Conservation (phyloP, 768 basidiomycete species). For the Lactifluus piperatus region DNA sequence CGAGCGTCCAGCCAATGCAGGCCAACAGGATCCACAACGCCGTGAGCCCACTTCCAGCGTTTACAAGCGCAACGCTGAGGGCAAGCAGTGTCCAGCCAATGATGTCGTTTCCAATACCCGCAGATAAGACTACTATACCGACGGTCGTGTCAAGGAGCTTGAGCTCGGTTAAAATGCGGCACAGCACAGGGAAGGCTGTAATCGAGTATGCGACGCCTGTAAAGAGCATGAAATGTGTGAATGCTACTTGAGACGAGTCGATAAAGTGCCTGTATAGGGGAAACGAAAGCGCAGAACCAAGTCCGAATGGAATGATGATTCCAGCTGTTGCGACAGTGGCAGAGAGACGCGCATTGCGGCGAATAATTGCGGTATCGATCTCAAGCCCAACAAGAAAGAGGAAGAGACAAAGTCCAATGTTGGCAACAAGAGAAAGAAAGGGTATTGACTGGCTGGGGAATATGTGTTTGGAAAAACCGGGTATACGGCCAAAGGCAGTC, state of each 20-base stretch:
- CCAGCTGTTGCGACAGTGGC: conserved; percentile 69
- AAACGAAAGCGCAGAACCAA: conserved; percentile 63
- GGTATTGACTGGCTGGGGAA: conserved; percentile 68
- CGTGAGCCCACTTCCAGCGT: conserved; percentile 71
- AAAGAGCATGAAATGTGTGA: conserved; percentile 91
- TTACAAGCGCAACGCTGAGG: conserved; percentile 85
- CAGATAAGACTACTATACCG: conserved; percentile 86
- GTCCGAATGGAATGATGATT: conserved; percentile 79
- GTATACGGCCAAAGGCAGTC: conserved; percentile 71
- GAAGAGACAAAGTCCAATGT: conserved; percentile 82
- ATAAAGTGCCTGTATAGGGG: conserved; percentile 74
- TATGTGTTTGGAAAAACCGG: conserved; percentile 78
- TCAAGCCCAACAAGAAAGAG: conserved; percentile 91
- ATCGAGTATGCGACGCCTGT: conserved; percentile 87
- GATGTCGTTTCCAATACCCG: conserved; percentile 86
- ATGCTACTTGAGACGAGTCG: conserved; percentile 46
- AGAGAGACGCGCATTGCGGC: conserved; percentile 63
- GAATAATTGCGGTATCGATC: conserved; percentile 75
- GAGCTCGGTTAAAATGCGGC: conserved; percentile 82
- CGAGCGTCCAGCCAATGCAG: conserved; percentile 72
- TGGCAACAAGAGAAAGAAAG: conserved; percentile 79
- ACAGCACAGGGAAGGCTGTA: conserved; percentile 80
- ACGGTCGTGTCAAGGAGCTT: conserved; percentile 88
- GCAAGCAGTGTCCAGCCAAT: conserved; percentile 76
- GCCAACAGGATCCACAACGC: conserved; percentile 79